Conservation (phyloP, 208 protist genomes). For the Leishmania braziliensis region DNA sequence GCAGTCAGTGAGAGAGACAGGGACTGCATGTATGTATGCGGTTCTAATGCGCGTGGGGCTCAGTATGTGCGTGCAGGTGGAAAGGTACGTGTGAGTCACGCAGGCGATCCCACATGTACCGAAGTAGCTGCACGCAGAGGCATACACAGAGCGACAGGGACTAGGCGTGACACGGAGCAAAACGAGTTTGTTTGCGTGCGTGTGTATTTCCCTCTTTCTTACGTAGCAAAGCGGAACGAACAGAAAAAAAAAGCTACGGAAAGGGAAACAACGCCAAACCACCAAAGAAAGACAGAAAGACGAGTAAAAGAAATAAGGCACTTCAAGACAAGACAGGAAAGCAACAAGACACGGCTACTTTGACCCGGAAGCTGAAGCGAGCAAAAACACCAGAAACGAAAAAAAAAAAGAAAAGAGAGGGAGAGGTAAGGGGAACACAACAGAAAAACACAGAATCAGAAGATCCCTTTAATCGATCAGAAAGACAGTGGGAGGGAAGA, state of each 20-base stretch:
- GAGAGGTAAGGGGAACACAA: background rate
- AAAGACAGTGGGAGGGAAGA: background rate
- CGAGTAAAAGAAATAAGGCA: background rate
- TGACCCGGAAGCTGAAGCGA: too few species aligned
- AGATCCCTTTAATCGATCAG: background rate
- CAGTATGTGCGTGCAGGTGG: background rate
- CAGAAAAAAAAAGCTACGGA: background rate
- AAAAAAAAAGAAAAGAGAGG: background rate
- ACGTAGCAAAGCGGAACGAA: background rate
- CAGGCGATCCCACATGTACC: background rate
- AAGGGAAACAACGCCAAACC: background rate
- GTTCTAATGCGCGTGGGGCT: background rate
- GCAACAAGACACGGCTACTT: too few species aligned
- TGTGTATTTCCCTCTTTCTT: background rate
- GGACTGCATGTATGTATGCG: background rate
- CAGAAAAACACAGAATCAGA: background rate
- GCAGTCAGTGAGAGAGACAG: background rate
- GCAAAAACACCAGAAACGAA: background rate
- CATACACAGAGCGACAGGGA: background rate
- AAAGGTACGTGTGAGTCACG: background rate
- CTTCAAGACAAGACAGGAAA: too few species aligned
- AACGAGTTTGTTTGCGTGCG: background rate
- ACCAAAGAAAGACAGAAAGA: background rate
- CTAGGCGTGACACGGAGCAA: background rate
- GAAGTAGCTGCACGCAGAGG: background rate